A percentile compares a stretch with the other conserved stretches of the same genome.
Conservation (phyloP, 805 yeast species). For the Komagataella kurtzmanii region DNA sequence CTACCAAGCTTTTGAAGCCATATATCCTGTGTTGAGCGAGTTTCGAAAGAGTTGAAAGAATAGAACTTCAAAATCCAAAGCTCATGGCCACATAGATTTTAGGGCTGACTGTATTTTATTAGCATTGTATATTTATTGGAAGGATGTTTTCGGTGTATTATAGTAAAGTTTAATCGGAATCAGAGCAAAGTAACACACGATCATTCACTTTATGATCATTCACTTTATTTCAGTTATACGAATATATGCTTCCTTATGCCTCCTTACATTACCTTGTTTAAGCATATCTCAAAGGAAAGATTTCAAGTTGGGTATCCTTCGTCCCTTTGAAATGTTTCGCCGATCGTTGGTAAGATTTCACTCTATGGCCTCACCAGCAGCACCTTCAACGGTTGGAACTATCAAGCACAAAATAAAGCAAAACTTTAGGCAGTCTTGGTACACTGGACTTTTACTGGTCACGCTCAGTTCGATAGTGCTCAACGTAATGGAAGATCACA, state of each 20-base stretch:
- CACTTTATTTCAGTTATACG: not conserved
- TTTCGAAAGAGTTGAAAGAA: slow-evolving; percentile 55
- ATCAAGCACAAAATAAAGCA: not conserved
- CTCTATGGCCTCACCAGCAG: not conserved
- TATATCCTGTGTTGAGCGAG: slow-evolving; percentile 96
- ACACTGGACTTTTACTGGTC: not conserved
- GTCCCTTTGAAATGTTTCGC: not conserved
- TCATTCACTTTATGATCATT: not conserved
- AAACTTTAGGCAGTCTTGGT: not conserved
- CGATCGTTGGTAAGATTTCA: not conserved
- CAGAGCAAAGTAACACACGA: not conserved
- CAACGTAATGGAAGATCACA: not conserved
- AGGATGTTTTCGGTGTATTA: not conserved
- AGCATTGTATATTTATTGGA: not conserved
- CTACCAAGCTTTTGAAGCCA: slow-evolving; percentile 95
- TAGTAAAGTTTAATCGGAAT: not conserved
- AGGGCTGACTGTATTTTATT: not conserved
- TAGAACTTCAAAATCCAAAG: not conserved
- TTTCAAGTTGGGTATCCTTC: not conserved
- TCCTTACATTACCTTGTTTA: not conserved
- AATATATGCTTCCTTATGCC: not conserved
- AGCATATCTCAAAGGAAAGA: not conserved
- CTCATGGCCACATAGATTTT: not conserved
- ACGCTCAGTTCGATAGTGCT: not conserved
- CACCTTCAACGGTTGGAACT: not conserved